Percentiles rank a stretch among this genome's conserved stretches.
Conservation (phyloP, 2,329 filamentous ascomycete species). For the Xylariaceae sp. region DNA sequence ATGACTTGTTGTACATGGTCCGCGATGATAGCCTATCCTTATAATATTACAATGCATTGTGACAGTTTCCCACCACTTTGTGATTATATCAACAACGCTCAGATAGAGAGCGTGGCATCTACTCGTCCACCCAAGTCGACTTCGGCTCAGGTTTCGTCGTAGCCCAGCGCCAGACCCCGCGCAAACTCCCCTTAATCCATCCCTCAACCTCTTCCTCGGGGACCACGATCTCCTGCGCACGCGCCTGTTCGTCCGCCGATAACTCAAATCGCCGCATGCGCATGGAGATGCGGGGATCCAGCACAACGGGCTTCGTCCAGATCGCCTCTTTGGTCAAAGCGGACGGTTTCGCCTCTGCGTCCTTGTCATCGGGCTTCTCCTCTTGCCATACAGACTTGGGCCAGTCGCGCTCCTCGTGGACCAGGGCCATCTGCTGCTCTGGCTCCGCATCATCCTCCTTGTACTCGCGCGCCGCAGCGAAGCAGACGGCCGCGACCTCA, state of each 20-base stretch:
- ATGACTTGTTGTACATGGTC: too few species aligned
- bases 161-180: slow-evolving; percentile 50
- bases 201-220: slow-evolving; percentile 67
- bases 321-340: slow-evolving; percentile 52
- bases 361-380: slow-evolving; percentile 33
- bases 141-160: slow-evolving; percentile 37
- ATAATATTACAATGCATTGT: too few species aligned
- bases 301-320: slow-evolving; percentile 68
- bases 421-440: slow-evolving; percentile 63
- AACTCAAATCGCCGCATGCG: slow-evolving; percentile 81
- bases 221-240: slow-evolving; percentile 57
- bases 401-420: slow-evolving; percentile 75
- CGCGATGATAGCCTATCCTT: too few species aligned
- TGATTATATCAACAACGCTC: too few species aligned
- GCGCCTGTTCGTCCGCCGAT: slow-evolving; percentile 62
- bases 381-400: slow-evolving; percentile 69
- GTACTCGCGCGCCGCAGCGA: slow-evolving; percentile 54
- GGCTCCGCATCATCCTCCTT: slow-evolving; percentile 34
- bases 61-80: too few species aligned
- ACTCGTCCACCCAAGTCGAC: slow-evolving; percentile 4
- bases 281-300: slow-evolving; percentile 70
- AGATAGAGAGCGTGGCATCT: background rate
- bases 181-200: slow-evolving; percentile 58
- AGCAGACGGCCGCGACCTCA: slow-evolving; percentile 79
- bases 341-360: slow-evolving; percentile 9